Base-by-base conservation (phyloP, 2,329 filamentous ascomycete species). In the Cytospora piceae region DNA sequence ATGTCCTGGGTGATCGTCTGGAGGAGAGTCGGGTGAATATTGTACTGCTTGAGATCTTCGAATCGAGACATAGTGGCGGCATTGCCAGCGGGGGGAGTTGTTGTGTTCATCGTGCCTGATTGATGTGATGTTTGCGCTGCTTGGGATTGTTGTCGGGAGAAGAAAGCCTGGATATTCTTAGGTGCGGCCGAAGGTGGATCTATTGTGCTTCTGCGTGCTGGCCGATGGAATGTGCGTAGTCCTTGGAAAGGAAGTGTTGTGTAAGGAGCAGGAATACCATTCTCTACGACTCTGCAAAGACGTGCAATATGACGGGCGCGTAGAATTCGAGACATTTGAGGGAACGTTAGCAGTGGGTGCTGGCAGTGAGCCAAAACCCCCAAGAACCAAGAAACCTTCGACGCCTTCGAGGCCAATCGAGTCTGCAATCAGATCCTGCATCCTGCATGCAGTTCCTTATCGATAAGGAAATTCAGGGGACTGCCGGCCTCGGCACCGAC, bases 1-100 rank as follows among this genome's bases (percentile, higher is more conserved):
- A 84, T 75, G 65, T 83, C 82, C 17, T 82, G 65, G 11, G 78
- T 78, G 72, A 84, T 80, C 70, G 82, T 79, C 71, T 81, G 70
- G 24, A 86, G 73, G 52, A 86, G 73, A 37, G 77, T 72, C 2
- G 80, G 80, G 70, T 85, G 74, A 46, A 85, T 77, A 27, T 81
- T 72, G 66, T 77, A 73, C 49, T 73, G 72, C 11, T 73, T 73
- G 9, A 85, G 75, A 34, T 83, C 80, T 60, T 77, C 75, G 70
- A 85, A 85, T 52, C 78, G 74, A 34, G 60, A 51, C 39, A 63
- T 53, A 15, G 52, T 54, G 32, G 60, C 56, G n/a, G 60, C 42
- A 24, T 57, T 54, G 60, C 27, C 39, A 27, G 60, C 24, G 57
- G 27, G 9, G 34, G 34, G 9, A 58, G 20, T 46, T 11, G 46